Conservation (phyloP, 257 asterid genomes). For the Linaria vulgaris region DNA sequence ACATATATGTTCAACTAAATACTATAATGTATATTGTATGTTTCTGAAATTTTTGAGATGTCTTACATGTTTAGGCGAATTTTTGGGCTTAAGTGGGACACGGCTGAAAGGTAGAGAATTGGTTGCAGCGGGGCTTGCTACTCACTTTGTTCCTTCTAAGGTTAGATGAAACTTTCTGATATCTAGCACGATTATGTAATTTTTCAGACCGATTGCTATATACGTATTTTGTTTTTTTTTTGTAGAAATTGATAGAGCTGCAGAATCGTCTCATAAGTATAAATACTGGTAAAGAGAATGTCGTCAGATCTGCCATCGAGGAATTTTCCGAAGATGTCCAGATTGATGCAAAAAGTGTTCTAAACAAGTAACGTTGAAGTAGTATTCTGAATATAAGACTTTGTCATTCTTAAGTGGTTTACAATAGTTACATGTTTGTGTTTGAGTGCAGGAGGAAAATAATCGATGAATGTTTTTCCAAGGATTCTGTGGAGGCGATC, state of each 20-base stretch:
- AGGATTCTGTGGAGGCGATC: constrained; percentile 77
- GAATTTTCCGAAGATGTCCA: constrained; percentile 53
- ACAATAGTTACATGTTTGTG: constrained; percentile 14
- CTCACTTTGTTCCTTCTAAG: constrained; percentile 86
- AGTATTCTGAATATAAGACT: background rate
- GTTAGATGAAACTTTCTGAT: constrained; percentile 33
- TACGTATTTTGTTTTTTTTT: constrained; percentile 17
- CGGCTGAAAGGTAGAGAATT: constrained; percentile 79
- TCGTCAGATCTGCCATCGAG: constrained; percentile 62
- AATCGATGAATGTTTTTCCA: constrained; percentile 74
- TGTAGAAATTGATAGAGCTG: constrained; percentile 69
- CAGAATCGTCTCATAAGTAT: constrained; percentile 60
- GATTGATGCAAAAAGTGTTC: constrained; percentile 69
- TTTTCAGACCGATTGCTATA: constrained; percentile 5
- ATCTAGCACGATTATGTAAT: background rate
- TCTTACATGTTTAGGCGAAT: constrained; percentile 66
- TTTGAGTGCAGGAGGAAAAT: constrained; percentile 49
- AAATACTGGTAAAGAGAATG: constrained; percentile 59
- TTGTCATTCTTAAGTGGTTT: background rate
- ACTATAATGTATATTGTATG: too few species aligned
- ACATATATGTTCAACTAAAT: too few species aligned
- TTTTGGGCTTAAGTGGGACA: constrained; percentile 81
- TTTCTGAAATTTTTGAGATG: too few species aligned
- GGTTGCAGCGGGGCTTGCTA: constrained; percentile 80
- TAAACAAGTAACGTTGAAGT: constrained; percentile 56